phyloP scores from a whole-genome alignment of 148 eudicot species.

The Vaccinium myrtillus region DNA sequence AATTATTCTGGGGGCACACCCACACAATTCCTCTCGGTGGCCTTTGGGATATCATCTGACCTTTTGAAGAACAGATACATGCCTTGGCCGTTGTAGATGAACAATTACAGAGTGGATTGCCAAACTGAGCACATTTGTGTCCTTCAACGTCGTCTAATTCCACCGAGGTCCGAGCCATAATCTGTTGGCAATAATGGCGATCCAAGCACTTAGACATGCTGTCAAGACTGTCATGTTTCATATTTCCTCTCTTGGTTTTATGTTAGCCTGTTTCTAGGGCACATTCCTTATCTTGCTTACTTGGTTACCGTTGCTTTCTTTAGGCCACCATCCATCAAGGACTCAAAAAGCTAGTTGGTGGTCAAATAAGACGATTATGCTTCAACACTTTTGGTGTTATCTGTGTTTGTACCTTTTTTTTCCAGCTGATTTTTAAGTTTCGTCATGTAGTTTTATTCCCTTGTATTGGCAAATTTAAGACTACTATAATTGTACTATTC shows the following conservation, averaged over 20 bases:
- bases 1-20: too few species aligned
- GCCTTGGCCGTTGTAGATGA: too few species aligned
- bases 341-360: neutral
- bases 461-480: neutral
- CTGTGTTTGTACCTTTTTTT: neutral
- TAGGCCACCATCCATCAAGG: neutral
- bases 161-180: too few species aligned
- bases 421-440: slow-evolving; percentile 5
- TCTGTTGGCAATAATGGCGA: neutral
- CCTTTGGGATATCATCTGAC: too few species aligned
- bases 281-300: neutral
- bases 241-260: neutral
- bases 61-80: too few species aligned
- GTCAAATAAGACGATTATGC: neutral
- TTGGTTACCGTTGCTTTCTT: neutral
- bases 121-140: too few species aligned
- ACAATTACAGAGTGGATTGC: too few species aligned
- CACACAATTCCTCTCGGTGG: too few species aligned
- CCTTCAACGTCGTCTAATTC: too few species aligned
- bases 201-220: neutral
- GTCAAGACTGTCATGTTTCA: neutral
- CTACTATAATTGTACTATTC: neutral
- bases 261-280: neutral
- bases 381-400: neutral
- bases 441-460: neutral